These are phyloP conservation scores for Leccinum incarnatum DNA, from an alignment of 768 basidiomycete species.

Conservation along the genomic window DNA sequence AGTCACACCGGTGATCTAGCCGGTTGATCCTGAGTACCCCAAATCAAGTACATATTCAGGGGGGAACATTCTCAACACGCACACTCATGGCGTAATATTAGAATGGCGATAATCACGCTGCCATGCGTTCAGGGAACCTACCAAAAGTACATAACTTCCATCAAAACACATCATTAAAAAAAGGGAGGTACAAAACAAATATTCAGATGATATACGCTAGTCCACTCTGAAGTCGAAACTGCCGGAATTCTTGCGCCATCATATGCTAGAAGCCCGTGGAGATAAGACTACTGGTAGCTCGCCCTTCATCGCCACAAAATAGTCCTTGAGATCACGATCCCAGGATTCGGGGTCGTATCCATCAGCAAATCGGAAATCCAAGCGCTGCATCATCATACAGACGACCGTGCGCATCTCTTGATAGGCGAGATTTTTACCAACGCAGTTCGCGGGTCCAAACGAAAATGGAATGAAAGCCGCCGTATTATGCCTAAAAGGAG, in stretches of 20 bases:
- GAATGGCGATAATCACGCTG: constrained; percentile 3
- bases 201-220: constrained; percentile 29
- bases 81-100: not conserved
- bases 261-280: constrained; percentile 26
- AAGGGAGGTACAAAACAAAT: constrained; percentile 11
- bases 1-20: not conserved
- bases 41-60: constrained; percentile 11
- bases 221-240: constrained; percentile 14
- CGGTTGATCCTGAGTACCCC: not conserved
- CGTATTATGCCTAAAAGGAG: constrained; percentile 33
- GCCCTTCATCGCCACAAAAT: constrained; percentile 38
- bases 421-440: constrained; percentile 42
- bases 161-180: constrained; percentile 15
- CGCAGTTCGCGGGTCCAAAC: constrained; percentile 43
- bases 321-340: constrained; percentile 37
- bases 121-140: constrained; percentile 10
- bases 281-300: constrained; percentile 35
- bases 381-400: constrained; percentile 37
- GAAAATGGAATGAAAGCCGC: constrained; percentile 47
- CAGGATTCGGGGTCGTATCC: constrained; percentile 35
- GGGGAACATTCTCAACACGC: not conserved
- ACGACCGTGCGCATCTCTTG: constrained; percentile 42
- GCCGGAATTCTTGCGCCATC: constrained; percentile 12
- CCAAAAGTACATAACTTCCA: constrained; percentile 15
- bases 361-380: constrained; percentile 40